Evolutionary conservation across 2,329 filamentous ascomycete species (phyloP), one percentile per base, ranked within the genome.

Genomic region (Phialophora expanda): DNA sequence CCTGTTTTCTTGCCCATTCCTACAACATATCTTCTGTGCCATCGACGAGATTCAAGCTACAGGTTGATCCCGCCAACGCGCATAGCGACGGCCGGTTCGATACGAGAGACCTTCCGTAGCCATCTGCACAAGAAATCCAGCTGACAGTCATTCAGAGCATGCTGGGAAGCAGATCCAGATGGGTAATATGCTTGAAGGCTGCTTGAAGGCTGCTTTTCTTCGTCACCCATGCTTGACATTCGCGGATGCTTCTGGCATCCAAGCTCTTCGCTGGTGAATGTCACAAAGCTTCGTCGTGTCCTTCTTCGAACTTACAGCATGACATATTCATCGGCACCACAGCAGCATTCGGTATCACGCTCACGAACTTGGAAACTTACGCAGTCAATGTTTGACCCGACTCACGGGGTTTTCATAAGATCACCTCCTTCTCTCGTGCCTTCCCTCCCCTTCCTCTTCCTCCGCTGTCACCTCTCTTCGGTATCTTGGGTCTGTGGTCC

Each of bases 301-400:
- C 48, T 14, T 22, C 48, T 7, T 51, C 48, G 8, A 51, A 26
- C 48, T 12, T 17, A 11, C 22, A 51, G 48, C 48, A 51, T 51
- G 48, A 51, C 48, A 51, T 22, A 51, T 51, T 26, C 22, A 12
- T 51, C 12, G 48, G 48, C 48, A 12, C 48, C 48, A 51, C 48
- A 26, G 20, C 24, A 51, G 20, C 14, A 44, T 20, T 11, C 9
- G 48, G 48, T 51, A 24, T 51, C 48, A 51, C 48, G 24, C 9
- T 51, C 20, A 14, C 26, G 48, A 17, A 26, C 9, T 26, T 51
- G 22, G 9, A 28, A 51, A 22, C 9, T 26, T 12, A 26, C 9
- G 22, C 9, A 28, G 48, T 22, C 22, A 17, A 4, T 26, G 48
- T 51, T 28, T 9, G 11, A 4, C 20, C 3, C 5, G 48, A 51